A percentile compares a stretch with the other conserved stretches of the same genome.
phyloP scores from a whole-genome alignment of 345 rosid species.

The Eucalyptus tenuipes region DNA sequence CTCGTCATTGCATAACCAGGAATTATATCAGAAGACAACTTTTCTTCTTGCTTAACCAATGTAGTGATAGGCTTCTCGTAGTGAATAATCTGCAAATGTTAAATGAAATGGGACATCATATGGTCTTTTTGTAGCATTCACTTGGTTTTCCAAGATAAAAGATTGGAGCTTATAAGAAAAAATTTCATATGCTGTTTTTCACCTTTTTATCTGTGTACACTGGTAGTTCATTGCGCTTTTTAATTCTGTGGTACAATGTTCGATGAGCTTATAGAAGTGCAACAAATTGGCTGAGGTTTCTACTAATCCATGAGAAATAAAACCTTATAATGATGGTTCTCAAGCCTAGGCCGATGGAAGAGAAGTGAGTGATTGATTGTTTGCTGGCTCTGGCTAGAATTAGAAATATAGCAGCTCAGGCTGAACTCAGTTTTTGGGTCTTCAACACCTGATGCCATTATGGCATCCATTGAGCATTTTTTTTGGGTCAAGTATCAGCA shows the following conservation, averaged over 20 bases:
- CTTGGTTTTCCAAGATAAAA: neutral
- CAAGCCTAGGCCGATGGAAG: neutral
- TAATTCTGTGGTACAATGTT: neutral
- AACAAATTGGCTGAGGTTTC: neutral
- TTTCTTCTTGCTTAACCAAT: neutral
- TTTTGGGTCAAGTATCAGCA: neutral
- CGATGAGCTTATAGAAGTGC: neutral
- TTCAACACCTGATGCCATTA: neutral
- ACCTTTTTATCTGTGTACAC: neutral
- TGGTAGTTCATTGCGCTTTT: neutral
- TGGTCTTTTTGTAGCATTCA: neutral
- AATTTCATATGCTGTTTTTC: neutral
- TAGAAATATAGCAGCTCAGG: neutral
- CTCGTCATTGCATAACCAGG: neutral
- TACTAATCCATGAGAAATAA: neutral
- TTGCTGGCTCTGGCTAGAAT: neutral
- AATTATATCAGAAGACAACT: neutral
- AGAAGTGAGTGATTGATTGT: neutral
- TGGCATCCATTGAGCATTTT: neutral
- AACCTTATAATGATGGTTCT: neutral
- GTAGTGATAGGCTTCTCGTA: neutral
- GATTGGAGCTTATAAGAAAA: neutral
- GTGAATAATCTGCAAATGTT: neutral
- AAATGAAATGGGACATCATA: neutral
- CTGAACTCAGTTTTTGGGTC: neutral